Evolutionary conservation across 2,329 filamentous ascomycete species (phyloP), one percentile per base, ranked within the genome.

Genomic region (Lachnellula occidentalis): DNA sequence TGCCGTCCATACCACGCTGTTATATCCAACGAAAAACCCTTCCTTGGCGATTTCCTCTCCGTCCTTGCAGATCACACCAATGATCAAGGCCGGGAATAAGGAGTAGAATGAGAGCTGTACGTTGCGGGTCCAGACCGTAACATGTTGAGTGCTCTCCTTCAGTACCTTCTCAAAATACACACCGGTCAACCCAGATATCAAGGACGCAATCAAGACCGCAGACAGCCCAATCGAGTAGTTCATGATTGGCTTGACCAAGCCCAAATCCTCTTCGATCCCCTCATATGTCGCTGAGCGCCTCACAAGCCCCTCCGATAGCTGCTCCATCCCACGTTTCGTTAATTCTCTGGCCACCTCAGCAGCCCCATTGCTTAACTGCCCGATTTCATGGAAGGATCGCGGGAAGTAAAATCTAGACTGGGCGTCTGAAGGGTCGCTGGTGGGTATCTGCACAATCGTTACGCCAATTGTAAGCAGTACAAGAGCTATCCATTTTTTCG

Each of bases 11-110:
- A 97, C 92, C 19, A 92, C 79, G 78, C 83, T 87, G 69, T 95
- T 96, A 73, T 97, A 99, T 2, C 94, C 94, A 54, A 88, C 87
- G 64, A 99, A 97, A 72, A 97, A 95, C 12, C 94, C 94, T 58
- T 89, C 84, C 70, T 87, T 83, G 24, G 86, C 80, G 60, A 99
- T 91, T 41, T 88, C 86, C 57, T 85, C 82, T 24, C 92, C 94
- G 62, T 99, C 94, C 60, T 90, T 88, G 73, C 89, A 88, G 2
- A 95, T 73, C 5, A 97, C 86, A 1, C 92, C 94, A 50, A 95
- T 79, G 54, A 97, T 83, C 0, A 96, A 77, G 1, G 92, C 88
- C 0, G 92, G 90, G 64, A 96, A 92, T 1, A 97, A 77, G 1
- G 92, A 96, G 74, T 96, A 99, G 67, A 96, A 89, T 1, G 91